Conservation (phyloP, 2,329 filamentous ascomycete genomes). For the Botryosphaeria dothidea region DNA sequence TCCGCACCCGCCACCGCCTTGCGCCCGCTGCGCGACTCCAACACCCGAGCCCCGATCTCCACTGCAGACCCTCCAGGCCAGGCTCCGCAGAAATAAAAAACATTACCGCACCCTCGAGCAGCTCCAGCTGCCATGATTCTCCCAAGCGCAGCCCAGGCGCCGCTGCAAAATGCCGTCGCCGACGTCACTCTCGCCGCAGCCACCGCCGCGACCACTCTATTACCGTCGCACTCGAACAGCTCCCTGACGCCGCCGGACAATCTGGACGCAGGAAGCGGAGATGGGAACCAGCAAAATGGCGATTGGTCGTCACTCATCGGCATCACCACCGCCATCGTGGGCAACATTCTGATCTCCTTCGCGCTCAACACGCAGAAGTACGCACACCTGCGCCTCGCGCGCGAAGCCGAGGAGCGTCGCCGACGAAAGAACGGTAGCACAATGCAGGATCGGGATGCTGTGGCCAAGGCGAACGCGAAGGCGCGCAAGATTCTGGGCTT, state of each 20-base stretch:
- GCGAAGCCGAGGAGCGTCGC: slow-evolving; percentile 60
- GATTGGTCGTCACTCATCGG: slow-evolving; percentile 91
- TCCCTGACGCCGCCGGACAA: not conserved
- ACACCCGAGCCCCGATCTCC: not conserved
- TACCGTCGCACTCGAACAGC: not conserved
- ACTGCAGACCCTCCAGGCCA: not conserved
- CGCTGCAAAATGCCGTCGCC: slow-evolving; percentile 10
- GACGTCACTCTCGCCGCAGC: not conserved
- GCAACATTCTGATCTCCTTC: slow-evolving; percentile 91
- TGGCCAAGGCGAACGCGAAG: slow-evolving; percentile 12
- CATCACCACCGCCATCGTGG: slow-evolving; percentile 87
- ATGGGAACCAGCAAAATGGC: not conserved
- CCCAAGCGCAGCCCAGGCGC: slow-evolving; percentile 13
- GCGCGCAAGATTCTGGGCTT: slow-evolving; percentile 18
- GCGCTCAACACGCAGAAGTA: slow-evolving; percentile 96
- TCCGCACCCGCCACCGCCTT: not conserved
- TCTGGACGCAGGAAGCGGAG: not conserved
- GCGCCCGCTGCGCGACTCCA: not conserved
- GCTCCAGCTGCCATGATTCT: slow-evolving; percentile 11
- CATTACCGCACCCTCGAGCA: not conserved
- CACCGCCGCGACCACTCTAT: not conserved
- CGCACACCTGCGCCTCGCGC: slow-evolving; percentile 81
- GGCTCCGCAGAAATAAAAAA: not conserved
- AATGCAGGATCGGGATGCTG: not conserved
- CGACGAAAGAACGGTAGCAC: slow-evolving; percentile 14